Conservation (phyloP, 495 filamentous ascomycete genomes). For the Penicillium riverlandense region DNA sequence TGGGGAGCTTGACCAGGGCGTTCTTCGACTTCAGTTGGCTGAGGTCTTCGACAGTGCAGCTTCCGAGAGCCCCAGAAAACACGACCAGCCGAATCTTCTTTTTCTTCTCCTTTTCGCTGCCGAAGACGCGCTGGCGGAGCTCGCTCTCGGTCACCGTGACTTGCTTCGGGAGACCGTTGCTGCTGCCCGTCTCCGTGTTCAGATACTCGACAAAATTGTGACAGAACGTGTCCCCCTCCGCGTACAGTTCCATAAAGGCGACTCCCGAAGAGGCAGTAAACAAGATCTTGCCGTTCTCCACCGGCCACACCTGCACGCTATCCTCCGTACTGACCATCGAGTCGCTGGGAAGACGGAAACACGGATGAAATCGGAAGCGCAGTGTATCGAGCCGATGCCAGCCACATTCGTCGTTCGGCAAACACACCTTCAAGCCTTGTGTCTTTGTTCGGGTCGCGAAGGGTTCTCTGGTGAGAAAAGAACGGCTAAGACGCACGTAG, state of each 20-base stretch:
- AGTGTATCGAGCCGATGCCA: slow-evolving; percentile 89
- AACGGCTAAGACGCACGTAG: slow-evolving; percentile 75
- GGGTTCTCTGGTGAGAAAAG: slow-evolving; percentile 69
- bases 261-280: slow-evolving; percentile 77
- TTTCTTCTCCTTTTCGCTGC: slow-evolving; percentile 61
- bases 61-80: slow-evolving; percentile 67
- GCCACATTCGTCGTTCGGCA: slow-evolving; percentile 68
- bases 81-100: slow-evolving; percentile 63
- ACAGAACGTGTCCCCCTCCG: slow-evolving; percentile 67
- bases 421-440: slow-evolving; percentile 63
- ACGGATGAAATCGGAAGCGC: slow-evolving; percentile 84
- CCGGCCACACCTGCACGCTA: slow-evolving; percentile 81
- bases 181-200: slow-evolving; percentile 46
- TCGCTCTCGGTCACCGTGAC: slow-evolving; percentile 68
- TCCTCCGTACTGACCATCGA: slow-evolving; percentile 55
- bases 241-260: slow-evolving; percentile 72
- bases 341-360: slow-evolving; percentile 80
- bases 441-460: slow-evolving; percentile 79
- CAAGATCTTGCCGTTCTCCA: slow-evolving; percentile 72
- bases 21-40: slow-evolving; percentile 58
- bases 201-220: slow-evolving; percentile 73
- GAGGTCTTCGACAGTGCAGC: slow-evolving; percentile 68
- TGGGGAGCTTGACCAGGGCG: slow-evolving; percentile 65
- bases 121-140: slow-evolving; percentile 55
- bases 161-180: slow-evolving; percentile 57